Evolutionary conservation across 495 filamentous ascomycete genomes (phyloP), one percentile per base, ranked within the genome.

Genomic region (Delitschia confertaspora): DNA sequence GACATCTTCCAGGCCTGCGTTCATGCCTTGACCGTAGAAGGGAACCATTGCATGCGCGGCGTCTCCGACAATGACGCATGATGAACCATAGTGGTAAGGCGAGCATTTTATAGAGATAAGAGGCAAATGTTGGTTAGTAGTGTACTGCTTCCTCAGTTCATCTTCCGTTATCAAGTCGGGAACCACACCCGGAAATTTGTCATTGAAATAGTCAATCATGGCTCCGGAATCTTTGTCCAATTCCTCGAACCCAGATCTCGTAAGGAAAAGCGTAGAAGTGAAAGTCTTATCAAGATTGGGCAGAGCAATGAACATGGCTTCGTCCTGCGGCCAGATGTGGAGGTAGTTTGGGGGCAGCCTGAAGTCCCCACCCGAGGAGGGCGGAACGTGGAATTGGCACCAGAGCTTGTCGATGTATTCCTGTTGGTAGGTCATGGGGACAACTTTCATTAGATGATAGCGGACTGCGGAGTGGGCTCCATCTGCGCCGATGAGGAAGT

Each of bases 231-330:
- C 63, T 4, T 66, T 65, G 43, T 82, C 74, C 13, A 96, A 68
- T 0, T 62, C 46, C 4, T 67, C 64, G 45, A 81, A 88, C 13
- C 71, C 57, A 1, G 60, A 47, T 11, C 79, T 70, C 0, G 85
- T 80, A 6, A 89, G 76, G 63, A 99, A 99, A 9, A 99, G 68
- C 0, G 91, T 99, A 63, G 87, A 95, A 0, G 89, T 96, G 58
- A 99, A 99, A 0, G 85, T 83, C 45, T 82, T 82, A 60, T 96
- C 88, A 10, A 78, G 68, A 38, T 80, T 85, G 0, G 91, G 89
- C 19, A 99, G 84, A 14, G 91, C 91, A 55, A 99, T 96, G 64
- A 99, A 99, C 91, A 99, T 96, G 59, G 86, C 83, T 9, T 85
- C 75, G 49, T 78, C 77, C 17, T 82, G 85, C 1, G 91, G 91